Evolutionary conservation across 2,329 filamentous ascomycete genomes (phyloP), one percentile per base, ranked within the genome.

Genomic region (Fusarium tupiense): DNA sequence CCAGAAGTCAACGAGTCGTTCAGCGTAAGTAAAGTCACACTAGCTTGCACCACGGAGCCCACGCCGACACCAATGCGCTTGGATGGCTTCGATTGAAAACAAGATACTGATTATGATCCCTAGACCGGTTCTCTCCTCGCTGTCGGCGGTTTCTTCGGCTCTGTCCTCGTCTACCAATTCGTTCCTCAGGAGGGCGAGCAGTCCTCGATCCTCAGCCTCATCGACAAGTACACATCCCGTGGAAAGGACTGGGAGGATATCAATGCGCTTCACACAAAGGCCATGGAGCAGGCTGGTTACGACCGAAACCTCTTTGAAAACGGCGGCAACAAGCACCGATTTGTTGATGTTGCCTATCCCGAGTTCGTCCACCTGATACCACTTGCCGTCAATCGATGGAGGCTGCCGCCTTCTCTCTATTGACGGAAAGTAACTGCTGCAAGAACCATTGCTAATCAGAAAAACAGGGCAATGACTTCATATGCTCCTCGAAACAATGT

Each of bases 221-320:
- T 90, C 72, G 75, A 81, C 76, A 84, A 84, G 78, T 85, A 86
- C 79, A 80, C 82, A 56, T 86, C 86, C 78, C 83, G 85, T 79
- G 82, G 83, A 71, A 83, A 86, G 78, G 81, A 85, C 68, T 89
- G 86, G 86, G 86, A 86, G 80, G 80, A 84, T 72, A 86, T 86
- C 80, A 90, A 89, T 79, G 80, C 84, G 35, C 80, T 89, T 61
- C 88, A 88, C 81, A 87, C 86, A 46, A 84, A 85, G 63, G 81
- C 85, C 29, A 77, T 87, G 73, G 86, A 90, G 79, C 88, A 90
- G 83, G 89, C 89, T 50, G 87, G 87, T 49, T 87, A 84, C 79
- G 88, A 91, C 82, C 87, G 86, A 78, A 87, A 89, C 75, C 83
- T 91, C 59, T 86, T 90, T 75, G 80, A 85, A 75, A 83, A 86